Conservation (phyloP, 1,139 yeast genomes). For the Chernovozyma aurita region DNA sequence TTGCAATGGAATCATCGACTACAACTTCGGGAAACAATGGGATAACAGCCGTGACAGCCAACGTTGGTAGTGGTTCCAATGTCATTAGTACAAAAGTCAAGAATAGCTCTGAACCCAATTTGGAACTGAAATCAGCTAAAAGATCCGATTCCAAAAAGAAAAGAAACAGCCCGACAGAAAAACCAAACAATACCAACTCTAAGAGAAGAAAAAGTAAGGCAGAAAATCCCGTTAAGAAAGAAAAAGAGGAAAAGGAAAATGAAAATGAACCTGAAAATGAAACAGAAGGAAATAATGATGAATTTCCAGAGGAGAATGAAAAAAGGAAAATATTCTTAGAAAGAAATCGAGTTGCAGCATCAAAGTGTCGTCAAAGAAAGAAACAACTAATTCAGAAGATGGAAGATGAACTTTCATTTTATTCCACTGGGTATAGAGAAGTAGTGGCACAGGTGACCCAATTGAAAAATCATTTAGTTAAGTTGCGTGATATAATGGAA, state of each 20-base stretch:
- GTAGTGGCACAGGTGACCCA: conserved; percentile 55
- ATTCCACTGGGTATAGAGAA: conserved; percentile 67
- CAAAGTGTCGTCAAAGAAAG: conserved; percentile 92
- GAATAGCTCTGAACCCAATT: neutral
- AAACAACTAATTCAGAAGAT: conserved; percentile 82
- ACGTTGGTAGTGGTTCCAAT: neutral
- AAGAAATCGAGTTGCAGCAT: conserved; percentile 90
- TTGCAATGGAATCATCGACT: neutral
- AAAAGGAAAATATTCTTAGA: conserved; percentile 82
- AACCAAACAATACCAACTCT: neutral
- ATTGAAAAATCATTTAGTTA: conserved; percentile 55
- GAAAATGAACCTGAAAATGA: conserved; percentile 4
- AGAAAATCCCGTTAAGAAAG: neutral
- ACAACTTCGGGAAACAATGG: neutral
- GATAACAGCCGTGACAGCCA: neutral
- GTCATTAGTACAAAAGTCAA: neutral
- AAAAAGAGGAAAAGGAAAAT: conserved; percentile 1
- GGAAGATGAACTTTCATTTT: conserved; percentile 70
- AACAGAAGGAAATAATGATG: conserved; percentile 8
- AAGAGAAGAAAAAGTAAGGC: conserved; percentile 3
- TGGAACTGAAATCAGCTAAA: neutral
- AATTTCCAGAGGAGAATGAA: conserved; percentile 48
- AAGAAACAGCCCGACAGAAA: neutral
- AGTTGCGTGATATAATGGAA: conserved; percentile 37
- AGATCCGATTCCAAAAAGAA: neutral